phyloP scores from a whole-genome alignment of 2,329 filamentous ascomycete genomes.

The Colletotrichum theobromicola region DNA sequence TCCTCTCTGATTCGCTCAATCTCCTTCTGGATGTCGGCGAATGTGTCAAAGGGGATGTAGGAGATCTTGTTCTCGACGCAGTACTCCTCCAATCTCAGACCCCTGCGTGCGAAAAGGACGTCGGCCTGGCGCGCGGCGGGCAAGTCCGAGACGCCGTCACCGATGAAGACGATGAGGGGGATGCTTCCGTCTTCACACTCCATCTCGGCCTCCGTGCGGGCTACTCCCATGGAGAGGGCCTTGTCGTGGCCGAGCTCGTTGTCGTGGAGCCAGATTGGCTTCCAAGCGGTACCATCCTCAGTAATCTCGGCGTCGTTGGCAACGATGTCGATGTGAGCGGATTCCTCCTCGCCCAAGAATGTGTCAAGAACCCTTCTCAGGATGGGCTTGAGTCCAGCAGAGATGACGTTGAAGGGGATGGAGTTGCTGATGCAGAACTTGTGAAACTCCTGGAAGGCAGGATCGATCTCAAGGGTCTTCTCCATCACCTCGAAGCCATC shows the following conservation, averaged over 20 bases:
- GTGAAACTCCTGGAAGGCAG: slow-evolving; percentile 68
- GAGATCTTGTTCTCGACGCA: slow-evolving; percentile 65
- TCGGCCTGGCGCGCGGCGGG: slow-evolving; percentile 70
- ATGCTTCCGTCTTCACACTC: slow-evolving; percentile 64
- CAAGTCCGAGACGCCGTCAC: slow-evolving; percentile 72
- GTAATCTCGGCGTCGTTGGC: slow-evolving; percentile 70
- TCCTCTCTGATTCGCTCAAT: slow-evolving; percentile 62
- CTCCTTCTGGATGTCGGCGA: slow-evolving; percentile 68
- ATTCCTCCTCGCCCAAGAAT: slow-evolving; percentile 66
- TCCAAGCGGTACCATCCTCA: slow-evolving; percentile 64
- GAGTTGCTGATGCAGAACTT: slow-evolving; percentile 65
- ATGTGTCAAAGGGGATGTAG: slow-evolving; percentile 69
- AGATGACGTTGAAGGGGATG: slow-evolving; percentile 74
- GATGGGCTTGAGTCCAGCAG: slow-evolving; percentile 70
- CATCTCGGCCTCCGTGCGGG: slow-evolving; percentile 57
- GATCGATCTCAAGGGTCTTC: slow-evolving; percentile 65
- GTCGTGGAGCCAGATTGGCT: slow-evolving; percentile 71
- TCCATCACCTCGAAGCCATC: slow-evolving; percentile 71
- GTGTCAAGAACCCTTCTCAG: slow-evolving; percentile 65
- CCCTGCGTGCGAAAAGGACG: slow-evolving; percentile 70
- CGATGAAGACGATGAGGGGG: slow-evolving; percentile 72
- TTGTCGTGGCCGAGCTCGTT: slow-evolving; percentile 72
- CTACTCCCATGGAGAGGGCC: slow-evolving; percentile 67
- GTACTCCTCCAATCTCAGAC: slow-evolving; percentile 69
- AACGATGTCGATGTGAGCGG: slow-evolving; percentile 67